phyloP scores from a whole-genome alignment of 306 rosid genomes.

The Cyclanthera cordifolia region DNA sequence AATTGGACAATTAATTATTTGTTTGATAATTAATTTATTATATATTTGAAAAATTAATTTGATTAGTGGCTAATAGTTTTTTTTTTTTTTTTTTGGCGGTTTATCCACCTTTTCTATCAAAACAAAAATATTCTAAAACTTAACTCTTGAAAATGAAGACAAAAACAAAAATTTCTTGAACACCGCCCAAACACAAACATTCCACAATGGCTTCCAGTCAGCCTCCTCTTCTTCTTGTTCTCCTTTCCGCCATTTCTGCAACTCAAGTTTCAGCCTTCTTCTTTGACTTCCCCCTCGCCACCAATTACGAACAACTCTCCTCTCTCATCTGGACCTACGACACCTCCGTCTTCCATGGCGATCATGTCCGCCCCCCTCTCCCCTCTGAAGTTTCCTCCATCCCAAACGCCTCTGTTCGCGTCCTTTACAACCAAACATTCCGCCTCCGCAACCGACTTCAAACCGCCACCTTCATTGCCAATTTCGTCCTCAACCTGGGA shows the following conservation, averaged over 20 bases:
- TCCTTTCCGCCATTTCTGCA: background rate
- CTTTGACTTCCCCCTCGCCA: conserved; percentile 2
- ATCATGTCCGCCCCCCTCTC: background rate
- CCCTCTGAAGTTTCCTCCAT: background rate
- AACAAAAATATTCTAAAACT: no score
- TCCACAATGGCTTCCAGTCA: background rate
- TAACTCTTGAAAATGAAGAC: background rate
- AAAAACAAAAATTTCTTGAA: background rate
- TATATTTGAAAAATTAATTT: no score
- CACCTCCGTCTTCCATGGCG: background rate
- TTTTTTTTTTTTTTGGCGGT: no score
- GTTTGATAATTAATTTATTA: no score
- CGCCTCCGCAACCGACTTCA: conserved; percentile 11
- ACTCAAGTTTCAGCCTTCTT: background rate
- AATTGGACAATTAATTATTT: no score
- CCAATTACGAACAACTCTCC: background rate
- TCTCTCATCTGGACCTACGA: background rate
- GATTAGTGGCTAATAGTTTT: no score
- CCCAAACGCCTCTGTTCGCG: conserved; percentile 17
- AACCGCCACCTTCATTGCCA: conserved; percentile 24
- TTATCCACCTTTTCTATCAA: no score
- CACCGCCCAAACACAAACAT: background rate
- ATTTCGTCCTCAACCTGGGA: conserved; percentile 20
- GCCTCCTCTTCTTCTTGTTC: background rate
- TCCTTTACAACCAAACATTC: conserved; percentile 8